Base-by-base conservation (phyloP, 1,284 basidiomycete genomes). In the Hymenochaete sp. region DNA sequence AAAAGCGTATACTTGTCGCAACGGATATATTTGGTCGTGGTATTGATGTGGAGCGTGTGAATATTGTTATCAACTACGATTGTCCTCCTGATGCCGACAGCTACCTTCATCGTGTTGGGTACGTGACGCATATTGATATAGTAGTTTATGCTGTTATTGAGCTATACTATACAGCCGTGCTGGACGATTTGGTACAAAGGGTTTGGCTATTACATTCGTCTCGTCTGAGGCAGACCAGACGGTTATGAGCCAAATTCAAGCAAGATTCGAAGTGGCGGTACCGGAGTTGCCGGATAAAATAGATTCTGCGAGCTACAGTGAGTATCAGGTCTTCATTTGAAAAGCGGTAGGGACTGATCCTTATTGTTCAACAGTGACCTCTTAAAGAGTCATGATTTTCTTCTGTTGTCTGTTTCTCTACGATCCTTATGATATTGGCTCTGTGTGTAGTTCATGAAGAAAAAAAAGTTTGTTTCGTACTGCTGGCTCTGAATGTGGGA, bases 181-280 rank as follows among this genome's bases (percentile, higher is more conserved):
- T 54, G 96, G 96, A 56, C 90, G 96, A 57, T 99, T 99, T 67
- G 96, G 96, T 55, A 98, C 96, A 37, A 98, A 98, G 68, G 96
- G 96, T 77, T 79, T 98, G 31, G 93, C 93, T n/a, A 93, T 98
- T 64, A 95, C 93, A 8, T 98, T 96, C 62, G 90, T 97, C 38
- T 82, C 92, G 3, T 87, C 82, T 22, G 93, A 97, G 44, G 79
- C 74, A 52, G 96, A 99, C 62, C 81, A 89, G 61, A 86, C 91
- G 66, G 93, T 98, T 51, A 86, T 99, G 80, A 74, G 81, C 44
- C 75, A 84, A 19, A 95, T 96, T 55, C 92, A 96, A 64, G 79
- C 83, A 27, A 68, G 92, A 54, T 96, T 96, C 67, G 92, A 95
- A 63, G 92, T 96, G 16, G 90, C 88, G 7, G 86, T 96, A 18